Conservation (phyloP, 345 rosid genomes). For the Pelargonium nanum region DNA sequence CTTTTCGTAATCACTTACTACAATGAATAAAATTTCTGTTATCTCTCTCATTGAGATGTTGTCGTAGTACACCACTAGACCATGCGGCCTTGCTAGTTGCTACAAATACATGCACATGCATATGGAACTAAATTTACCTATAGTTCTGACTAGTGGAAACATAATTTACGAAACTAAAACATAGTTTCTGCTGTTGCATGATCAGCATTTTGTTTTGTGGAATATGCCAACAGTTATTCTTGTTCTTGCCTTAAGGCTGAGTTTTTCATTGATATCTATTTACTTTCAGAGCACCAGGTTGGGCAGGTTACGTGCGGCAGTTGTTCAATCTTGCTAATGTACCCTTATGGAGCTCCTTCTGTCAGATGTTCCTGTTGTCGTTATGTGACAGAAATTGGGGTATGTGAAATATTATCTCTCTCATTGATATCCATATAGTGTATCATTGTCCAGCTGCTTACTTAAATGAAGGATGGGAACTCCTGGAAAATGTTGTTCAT, state of each 20-base stretch:
- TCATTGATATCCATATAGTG: not conserved
- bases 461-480: not conserved
- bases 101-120: not conserved
- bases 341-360: conserved; percentile 69
- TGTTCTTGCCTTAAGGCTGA: not conserved
- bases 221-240: not conserved
- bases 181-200: not conserved
- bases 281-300: conserved; percentile 55
- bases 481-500: not conserved
- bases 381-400: conserved; percentile 62
- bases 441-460: not conserved
- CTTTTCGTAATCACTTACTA: not conserved
- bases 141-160: not conserved
- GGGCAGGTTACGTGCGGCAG: conserved; percentile 58
- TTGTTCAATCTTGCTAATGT: conserved; percentile 63
- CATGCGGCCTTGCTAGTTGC: not conserved
- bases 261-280: not conserved
- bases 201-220: not conserved
- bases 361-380: conserved; percentile 77
- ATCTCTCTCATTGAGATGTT: not conserved
- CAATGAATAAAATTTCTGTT: too few species aligned
- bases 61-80: not conserved
- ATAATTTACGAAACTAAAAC: too few species aligned
- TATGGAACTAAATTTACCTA: not conserved
- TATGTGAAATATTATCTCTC: conserved; percentile 20